Evolutionary conservation across 495 filamentous ascomycete genomes (phyloP).

Genomic region (Trichocladium antarcticum): DNA sequence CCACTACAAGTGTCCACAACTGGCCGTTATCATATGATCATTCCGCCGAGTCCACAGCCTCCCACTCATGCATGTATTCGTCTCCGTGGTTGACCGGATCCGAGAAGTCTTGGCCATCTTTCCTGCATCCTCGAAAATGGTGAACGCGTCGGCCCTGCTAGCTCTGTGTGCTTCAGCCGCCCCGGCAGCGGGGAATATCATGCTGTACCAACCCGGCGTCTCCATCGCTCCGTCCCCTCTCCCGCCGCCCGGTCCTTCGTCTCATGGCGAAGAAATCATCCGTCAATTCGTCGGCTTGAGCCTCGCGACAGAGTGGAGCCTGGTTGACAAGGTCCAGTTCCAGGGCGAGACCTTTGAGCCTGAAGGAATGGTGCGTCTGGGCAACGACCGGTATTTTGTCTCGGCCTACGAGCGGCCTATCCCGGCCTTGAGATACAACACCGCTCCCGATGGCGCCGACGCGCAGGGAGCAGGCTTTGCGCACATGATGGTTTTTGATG

Average conservation of each 20-base stretch:
- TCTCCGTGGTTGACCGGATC: not conserved
- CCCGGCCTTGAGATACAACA: constrained; percentile 18
- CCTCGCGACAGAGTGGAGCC: constrained; percentile 24
- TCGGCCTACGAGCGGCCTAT: constrained; percentile 24
- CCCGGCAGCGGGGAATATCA: constrained; percentile 10
- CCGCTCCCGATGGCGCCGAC: constrained; percentile 25
- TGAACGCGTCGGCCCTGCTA: not conserved
- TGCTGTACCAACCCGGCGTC: constrained; percentile 1
- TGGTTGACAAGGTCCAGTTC: constrained; percentile 26
- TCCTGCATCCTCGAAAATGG: not conserved
- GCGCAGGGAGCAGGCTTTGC: constrained; percentile 25
- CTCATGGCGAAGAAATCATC: constrained; percentile 24
- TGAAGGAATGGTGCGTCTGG: constrained; percentile 28
- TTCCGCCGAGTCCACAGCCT: no score
- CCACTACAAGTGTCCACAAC: no score
- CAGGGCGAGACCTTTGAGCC: constrained; percentile 31
- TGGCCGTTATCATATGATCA: no score
- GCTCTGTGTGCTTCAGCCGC: not conserved
- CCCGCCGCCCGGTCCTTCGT: constrained; percentile 21
- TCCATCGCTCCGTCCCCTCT: constrained; percentile 15
- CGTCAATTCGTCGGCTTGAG: constrained; percentile 20
- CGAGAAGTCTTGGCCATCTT: not conserved
- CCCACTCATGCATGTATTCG: not conserved
- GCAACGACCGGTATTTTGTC: constrained; percentile 26
- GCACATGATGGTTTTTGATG: constrained; percentile 27